Evolutionary conservation across 305 asterid species (phyloP), one percentile per base, ranked within the genome.

Genomic region (Fraxinus sp.): DNA sequence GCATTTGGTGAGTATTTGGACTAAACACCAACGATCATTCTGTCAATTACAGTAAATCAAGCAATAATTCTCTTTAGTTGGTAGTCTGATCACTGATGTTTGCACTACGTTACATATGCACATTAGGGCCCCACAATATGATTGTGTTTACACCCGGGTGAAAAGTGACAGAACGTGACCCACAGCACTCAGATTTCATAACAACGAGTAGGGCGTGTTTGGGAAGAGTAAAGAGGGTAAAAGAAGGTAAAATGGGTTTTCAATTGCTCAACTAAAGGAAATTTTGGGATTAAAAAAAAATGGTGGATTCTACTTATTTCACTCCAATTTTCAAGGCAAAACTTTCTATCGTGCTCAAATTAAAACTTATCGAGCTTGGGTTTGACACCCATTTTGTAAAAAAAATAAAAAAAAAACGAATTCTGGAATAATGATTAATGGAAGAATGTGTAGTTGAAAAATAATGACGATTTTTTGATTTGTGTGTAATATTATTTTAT

Each of bases 21-120:
- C 83, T 83, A 78, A 59, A 85, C 24, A 76, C 24, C 22, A 41
- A 74, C 66, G 77, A 37, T 52, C 64, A 52, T 32, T 76, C 41
- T 75, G 80, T 82, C 77, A 52, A 28, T 78, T 81, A 28, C 83
- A 83, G 83, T 78, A 83, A 83, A 86, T 80, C 82, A 86, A 64
- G 81, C 88, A 88, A 79, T 86, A 20, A 83, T 78, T 75, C 55
- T 71, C 52, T 79, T 32, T 3, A 70, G 78, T 82, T 79, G 88
- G 84, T 76, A 59, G 30, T 83, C 55, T 77, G 35, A 32, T 32
- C 35, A 32, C 35, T 32, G 20, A 71, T 76, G 83, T 80, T 72
- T 81, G 78, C 76, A 68, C 74, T 73, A 71, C 77, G 52, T 44
- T 49, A 83, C 77, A 80, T 75, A 74, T 83, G 84, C 73, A 49